Evolutionary conservation across 108 stramenopile genomes (phyloP).

Genomic region (Asterionellopsis glacialis): DNA sequence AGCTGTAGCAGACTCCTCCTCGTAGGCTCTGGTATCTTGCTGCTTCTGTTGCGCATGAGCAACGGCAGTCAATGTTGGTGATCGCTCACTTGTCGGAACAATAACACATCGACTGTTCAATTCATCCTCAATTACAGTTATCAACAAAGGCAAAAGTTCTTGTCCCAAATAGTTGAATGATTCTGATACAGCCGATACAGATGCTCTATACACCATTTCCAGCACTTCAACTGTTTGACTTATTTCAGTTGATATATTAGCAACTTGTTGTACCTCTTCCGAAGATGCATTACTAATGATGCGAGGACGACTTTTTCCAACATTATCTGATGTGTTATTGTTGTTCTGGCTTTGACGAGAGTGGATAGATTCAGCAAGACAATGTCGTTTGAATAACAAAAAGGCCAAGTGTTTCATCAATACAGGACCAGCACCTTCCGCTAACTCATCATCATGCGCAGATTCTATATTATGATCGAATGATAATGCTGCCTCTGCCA

Average conservation of each 20-base stretch:
- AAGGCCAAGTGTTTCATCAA: conserved; percentile 46
- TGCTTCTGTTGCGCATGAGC: no score
- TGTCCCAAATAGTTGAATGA: conserved; percentile 41
- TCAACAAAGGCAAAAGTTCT: conserved; percentile 30
- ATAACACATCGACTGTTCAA: conserved; percentile 11
- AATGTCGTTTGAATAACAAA: conserved; percentile 11
- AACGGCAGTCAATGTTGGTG: neutral
- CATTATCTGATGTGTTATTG: neutral
- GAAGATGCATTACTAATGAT: no score
- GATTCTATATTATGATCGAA: conserved; percentile 43
- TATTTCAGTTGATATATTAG: conserved; percentile 25
- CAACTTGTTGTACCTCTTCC: no score
- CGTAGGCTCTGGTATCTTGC: no score
- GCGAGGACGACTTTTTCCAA: neutral
- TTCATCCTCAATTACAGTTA: conserved; percentile 34
- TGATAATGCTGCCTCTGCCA: conserved; percentile 25
- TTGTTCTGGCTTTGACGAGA: neutral
- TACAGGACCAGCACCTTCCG: conserved; percentile 37
- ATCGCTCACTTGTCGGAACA: conserved; percentile 1
- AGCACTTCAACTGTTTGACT: conserved; percentile 27
- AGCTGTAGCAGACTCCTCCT: no score
- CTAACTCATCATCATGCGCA: conserved; percentile 44
- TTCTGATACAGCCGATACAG: conserved; percentile 24
- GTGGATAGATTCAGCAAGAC: neutral
- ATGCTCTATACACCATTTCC: conserved; percentile 45